Evolutionary conservation across 2,329 filamentous ascomycete genomes (phyloP).

Genomic region (Cercospora sp.): DNA sequence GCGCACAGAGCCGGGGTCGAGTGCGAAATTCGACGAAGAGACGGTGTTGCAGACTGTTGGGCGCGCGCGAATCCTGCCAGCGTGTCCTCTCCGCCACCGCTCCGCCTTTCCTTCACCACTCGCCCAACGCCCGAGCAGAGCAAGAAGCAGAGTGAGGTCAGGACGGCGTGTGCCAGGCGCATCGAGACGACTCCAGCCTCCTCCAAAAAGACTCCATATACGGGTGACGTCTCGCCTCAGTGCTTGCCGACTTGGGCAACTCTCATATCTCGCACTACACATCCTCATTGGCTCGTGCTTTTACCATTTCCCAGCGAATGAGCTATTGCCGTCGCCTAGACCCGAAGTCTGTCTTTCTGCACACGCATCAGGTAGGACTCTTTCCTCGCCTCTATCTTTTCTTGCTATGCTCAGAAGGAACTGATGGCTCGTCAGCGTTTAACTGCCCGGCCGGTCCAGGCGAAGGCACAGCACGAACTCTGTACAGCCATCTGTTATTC

Average conservation of each 20-base stretch:
- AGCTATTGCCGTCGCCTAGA: constrained; percentile 22
- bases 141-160: not conserved
- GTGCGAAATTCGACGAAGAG: constrained; percentile 15
- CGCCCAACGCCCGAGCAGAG: not conserved
- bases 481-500: constrained; percentile 21
- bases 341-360: constrained; percentile 23
- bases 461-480: constrained; percentile 16
- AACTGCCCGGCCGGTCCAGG: constrained; percentile 21
- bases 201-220: not conserved
- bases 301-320: constrained; percentile 23
- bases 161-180: constrained; percentile 6
- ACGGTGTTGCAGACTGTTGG: not conserved
- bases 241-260: constrained; percentile 10
- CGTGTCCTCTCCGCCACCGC: constrained; percentile 5
- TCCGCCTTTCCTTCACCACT: constrained; percentile 6
- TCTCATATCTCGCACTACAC: constrained; percentile 3
- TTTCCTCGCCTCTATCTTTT: constrained; percentile 14
- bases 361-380: constrained; percentile 22
- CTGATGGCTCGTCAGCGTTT: constrained; percentile 26
- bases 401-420: constrained; percentile 12
- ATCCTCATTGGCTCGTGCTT: constrained; percentile 25
- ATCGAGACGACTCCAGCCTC: constrained; percentile 13
- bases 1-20: constrained; percentile 17
- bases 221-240: constrained; percentile 14
- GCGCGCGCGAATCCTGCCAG: constrained; percentile 8